phyloP scores from a whole-genome alignment of 352 stramenopile species.

The Globisporangium carolinianum region DNA sequence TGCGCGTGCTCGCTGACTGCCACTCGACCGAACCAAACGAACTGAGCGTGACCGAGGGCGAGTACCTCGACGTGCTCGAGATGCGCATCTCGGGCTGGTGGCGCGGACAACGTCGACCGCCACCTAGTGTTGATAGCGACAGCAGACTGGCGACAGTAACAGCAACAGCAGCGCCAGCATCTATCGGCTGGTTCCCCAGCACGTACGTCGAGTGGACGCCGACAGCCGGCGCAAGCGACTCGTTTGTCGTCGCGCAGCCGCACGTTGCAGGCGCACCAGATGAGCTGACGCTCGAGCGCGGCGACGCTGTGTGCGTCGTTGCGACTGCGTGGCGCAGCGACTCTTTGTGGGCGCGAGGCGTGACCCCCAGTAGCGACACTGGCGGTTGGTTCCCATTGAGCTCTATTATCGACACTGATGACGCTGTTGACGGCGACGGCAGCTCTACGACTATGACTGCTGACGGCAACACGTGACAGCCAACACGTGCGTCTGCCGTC shows the following conservation, averaged over 20 bases:
- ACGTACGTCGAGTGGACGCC: slow-evolving; percentile 39
- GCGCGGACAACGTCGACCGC: slow-evolving; percentile 10
- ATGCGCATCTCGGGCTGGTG: slow-evolving; percentile 42
- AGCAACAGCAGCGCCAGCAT: background rate
- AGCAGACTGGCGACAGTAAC: background rate
- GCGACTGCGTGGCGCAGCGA: slow-evolving; percentile 20
- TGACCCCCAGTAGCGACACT: background rate
- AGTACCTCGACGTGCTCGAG: slow-evolving; percentile 23
- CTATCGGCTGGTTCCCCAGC: slow-evolving; percentile 38
- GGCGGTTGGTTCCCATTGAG: slow-evolving; percentile 22
- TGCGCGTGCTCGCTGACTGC: slow-evolving; percentile 33
- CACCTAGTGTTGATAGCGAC: background rate
- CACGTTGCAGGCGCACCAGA: background rate
- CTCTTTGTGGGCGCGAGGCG: slow-evolving; percentile 15
- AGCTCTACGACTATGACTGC: too few species aligned
- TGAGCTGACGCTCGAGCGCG: slow-evolving; percentile 5
- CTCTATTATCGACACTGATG: slow-evolving; percentile 11
- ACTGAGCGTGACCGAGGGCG: slow-evolving; percentile 19
- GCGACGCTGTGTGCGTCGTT: slow-evolving; percentile 13
- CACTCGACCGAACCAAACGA: slow-evolving; percentile 20
- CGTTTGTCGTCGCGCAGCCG: slow-evolving; percentile 2
- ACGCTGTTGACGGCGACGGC: background rate
- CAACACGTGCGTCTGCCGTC: background rate
- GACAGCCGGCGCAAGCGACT: background rate
- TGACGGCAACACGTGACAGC: too few species aligned